A percentile compares a stretch with the other conserved stretches of the same genome.
Evolutionary conservation across 2,329 filamentous ascomycete genomes (phyloP).

Genomic region (Orbilia brochopaga): DNA sequence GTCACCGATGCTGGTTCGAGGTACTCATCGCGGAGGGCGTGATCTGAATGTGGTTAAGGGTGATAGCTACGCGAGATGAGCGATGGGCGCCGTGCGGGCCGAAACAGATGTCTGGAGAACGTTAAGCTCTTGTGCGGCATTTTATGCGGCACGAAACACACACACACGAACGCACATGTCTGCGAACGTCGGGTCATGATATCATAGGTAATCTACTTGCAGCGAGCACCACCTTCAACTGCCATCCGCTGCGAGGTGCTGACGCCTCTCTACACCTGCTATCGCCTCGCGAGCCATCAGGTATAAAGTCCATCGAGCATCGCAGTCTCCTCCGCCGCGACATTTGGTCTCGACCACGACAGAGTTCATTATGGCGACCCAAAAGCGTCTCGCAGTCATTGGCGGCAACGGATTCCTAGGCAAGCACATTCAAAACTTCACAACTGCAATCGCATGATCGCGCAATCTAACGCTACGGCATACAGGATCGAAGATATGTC

Average conservation of each 20-base stretch:
- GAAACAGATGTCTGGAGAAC: slow-evolving; percentile 5
- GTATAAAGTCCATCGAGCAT: neutral
- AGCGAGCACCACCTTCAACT: neutral
- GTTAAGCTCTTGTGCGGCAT: slow-evolving; percentile 16
- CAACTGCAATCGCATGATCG: neutral
- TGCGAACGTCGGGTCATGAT: slow-evolving; percentile 32
- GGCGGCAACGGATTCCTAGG: slow-evolving; percentile 48
- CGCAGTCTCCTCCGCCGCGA: neutral
- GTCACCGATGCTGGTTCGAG: slow-evolving; percentile 14
- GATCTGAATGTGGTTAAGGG: neutral
- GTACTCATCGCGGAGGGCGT: neutral
- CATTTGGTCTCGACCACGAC: neutral
- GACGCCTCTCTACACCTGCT: slow-evolving; percentile 2
- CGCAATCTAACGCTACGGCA: slow-evolving; percentile 4
- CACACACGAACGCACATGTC: slow-evolving; percentile 8
- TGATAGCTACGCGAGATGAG: neutral
- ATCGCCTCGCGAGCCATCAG: neutral
- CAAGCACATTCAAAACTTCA: slow-evolving; percentile 6
- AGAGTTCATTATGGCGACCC: slow-evolving; percentile 14
- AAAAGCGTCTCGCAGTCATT: slow-evolving; percentile 46
- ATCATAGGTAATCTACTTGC: slow-evolving; percentile 28
- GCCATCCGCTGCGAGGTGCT: neutral
- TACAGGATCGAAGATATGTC: slow-evolving; percentile 45
- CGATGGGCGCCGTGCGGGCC: neutral
- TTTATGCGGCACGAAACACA: neutral